These are phyloP conservation scores for Fraxinus velutina DNA, from an alignment of 305 asterid genomes.

Conservation along the genomic window DNA sequence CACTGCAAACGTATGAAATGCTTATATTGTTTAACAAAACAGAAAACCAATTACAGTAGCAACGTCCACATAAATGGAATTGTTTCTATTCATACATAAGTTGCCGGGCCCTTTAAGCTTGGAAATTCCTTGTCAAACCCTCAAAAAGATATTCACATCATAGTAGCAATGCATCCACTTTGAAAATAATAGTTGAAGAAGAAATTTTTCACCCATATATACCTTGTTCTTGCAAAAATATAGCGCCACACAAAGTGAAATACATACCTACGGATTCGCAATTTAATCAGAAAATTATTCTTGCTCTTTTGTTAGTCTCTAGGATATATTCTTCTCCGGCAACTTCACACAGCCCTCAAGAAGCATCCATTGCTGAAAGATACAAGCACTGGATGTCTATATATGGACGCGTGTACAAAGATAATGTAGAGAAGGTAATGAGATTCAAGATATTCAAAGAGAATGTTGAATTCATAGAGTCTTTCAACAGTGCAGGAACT, in stretches of 20 bases:
- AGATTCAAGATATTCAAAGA: conserved; percentile 25
- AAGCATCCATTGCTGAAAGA: neutral
- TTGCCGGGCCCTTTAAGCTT: neutral
- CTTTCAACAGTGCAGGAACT: conserved; percentile 17
- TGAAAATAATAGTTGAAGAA: neutral
- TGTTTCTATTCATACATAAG: neutral
- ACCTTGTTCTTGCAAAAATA: neutral
- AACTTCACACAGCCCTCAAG: neutral
- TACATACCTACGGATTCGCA: neutral
- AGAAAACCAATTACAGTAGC: neutral
- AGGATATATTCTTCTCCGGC: neutral
- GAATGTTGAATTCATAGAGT: conserved; percentile 24
- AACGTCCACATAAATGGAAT: neutral
- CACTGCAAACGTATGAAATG: neutral
- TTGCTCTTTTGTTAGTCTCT: neutral
- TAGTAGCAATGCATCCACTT: neutral
- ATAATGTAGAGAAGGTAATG: conserved; percentile 17
- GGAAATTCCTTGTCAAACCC: neutral
- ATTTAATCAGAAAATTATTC: neutral
- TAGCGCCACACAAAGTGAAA: neutral
- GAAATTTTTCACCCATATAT: neutral
- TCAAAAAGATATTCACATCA: neutral
- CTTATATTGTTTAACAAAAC: neutral
- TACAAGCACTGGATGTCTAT: conserved; percentile 15
- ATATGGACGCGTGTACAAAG: neutral